Percentiles rank a stretch among this genome's conserved stretches.
Evolutionary conservation across 805 yeast species (phyloP).

Genomic region (Saturnispora mendoncae): DNA sequence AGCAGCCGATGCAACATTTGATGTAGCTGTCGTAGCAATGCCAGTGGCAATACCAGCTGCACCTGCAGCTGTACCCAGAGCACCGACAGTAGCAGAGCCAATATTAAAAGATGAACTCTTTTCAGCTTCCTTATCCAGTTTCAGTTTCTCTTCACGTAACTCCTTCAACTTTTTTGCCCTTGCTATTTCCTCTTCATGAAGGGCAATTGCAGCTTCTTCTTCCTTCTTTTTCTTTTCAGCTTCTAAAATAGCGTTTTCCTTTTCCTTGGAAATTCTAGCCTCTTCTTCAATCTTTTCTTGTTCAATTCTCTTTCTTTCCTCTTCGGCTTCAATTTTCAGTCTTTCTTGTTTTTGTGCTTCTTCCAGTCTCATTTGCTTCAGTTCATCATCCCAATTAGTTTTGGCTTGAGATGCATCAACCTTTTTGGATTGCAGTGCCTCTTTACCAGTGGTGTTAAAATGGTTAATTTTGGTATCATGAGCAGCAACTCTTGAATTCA

Average conservation of each 20-base stretch:
- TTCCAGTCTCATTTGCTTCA: conserved; percentile 34
- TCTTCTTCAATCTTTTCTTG: conserved; percentile 25
- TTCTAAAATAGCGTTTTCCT: conserved; percentile 29
- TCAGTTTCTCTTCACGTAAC: conserved; percentile 26
- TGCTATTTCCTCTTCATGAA: conserved; percentile 32
- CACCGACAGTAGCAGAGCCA: conserved; percentile 24
- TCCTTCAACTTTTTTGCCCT: conserved; percentile 34
- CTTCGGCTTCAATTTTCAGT: conserved; percentile 32
- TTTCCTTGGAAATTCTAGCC: conserved; percentile 23
- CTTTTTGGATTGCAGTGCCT: conserved; percentile 30
- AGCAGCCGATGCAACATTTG: conserved; percentile 18
- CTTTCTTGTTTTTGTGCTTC: conserved; percentile 40
- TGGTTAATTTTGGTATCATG: conserved; percentile 35
- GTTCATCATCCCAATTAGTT: conserved; percentile 38
- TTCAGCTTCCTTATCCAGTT: conserved; percentile 32
- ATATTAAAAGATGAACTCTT: conserved; percentile 15
- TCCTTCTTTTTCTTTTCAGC: conserved; percentile 27
- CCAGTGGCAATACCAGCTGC: conserved; percentile 10
- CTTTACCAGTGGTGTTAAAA: conserved; percentile 32
- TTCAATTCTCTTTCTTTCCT: conserved; percentile 29
- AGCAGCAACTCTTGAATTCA: conserved; percentile 35
- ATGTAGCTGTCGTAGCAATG: conserved; percentile 15
- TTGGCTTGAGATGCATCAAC: conserved; percentile 34
- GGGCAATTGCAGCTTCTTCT: conserved; percentile 29
- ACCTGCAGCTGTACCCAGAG: conserved; percentile 12